These are phyloP conservation scores for Aspergillus fischeri DNA, from an alignment of 2,329 filamentous ascomycete species.

Conservation along the genomic window DNA sequence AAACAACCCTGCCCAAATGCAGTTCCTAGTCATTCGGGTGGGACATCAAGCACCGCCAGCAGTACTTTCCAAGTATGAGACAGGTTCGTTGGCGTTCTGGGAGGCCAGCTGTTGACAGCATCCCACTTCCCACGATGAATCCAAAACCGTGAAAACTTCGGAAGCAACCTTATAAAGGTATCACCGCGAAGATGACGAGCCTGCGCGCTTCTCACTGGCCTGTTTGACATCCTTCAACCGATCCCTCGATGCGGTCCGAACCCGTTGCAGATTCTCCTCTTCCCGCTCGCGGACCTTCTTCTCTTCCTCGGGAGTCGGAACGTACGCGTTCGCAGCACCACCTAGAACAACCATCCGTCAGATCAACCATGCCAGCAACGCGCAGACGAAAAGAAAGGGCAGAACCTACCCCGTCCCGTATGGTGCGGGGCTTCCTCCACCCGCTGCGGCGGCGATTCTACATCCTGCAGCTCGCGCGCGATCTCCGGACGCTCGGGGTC, in stretches of 20 bases:
- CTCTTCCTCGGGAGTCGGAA: constrained; percentile 21
- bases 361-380: neutral
- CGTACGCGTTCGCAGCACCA: constrained; percentile 35
- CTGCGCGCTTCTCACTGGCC: constrained; percentile 16
- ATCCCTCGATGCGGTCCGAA: constrained; percentile 26
- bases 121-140: neutral
- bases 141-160: neutral
- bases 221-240: constrained; percentile 24
- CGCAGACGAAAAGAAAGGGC: neutral
- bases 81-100: neutral
- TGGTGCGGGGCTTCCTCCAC: constrained; percentile 38
- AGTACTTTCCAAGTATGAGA: neutral
- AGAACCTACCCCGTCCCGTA: constrained; percentile 40
- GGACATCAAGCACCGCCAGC: neutral
- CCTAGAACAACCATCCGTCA: constrained; percentile 15
- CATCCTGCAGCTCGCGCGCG: constrained; percentile 78
- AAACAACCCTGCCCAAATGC: neutral
- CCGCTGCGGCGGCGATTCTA: constrained; percentile 53
- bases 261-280: constrained; percentile 29
- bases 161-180: neutral
- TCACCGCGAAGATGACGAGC: constrained; percentile 1
- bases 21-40: neutral
- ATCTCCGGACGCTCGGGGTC: constrained; percentile 62
- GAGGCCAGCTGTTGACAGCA: neutral
- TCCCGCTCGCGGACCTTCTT: constrained; percentile 29